Conservation (phyloP, 495 filamentous ascomycete species). For the Monascus purpureus region DNA sequence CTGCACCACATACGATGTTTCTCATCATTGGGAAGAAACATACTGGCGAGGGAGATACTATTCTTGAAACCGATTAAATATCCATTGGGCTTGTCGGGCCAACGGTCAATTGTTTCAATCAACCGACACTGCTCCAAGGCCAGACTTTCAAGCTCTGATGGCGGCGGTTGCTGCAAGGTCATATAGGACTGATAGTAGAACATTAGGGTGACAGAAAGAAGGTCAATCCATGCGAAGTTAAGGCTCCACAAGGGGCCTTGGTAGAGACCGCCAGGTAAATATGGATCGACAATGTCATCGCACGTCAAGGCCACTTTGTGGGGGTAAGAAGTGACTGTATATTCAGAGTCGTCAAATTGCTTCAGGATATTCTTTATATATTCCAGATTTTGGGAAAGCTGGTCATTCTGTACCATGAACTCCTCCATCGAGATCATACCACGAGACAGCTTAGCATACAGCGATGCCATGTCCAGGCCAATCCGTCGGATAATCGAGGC, state of each 20-base stretch:
- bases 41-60: conserved; percentile 55
- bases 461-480: conserved; percentile 63
- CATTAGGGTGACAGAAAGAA: conserved; percentile 66
- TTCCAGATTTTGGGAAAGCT: conserved; percentile 38
- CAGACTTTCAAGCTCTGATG: conserved; percentile 39
- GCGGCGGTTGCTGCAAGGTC: conserved; percentile 33
- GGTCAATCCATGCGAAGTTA: conserved; percentile 65
- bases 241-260: conserved; percentile 52
- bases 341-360: conserved; percentile 41
- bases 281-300: conserved; percentile 61
- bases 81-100: conserved; percentile 55
- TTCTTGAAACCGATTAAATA: conserved; percentile 61
- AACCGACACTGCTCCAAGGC: conserved; percentile 61
- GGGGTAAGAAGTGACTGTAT: conserved; percentile 44
- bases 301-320: conserved; percentile 33
- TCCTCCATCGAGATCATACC: conserved; percentile 50
- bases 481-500: conserved; percentile 57
- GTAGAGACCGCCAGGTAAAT: conserved; percentile 51
- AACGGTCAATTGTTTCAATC: conserved; percentile 63
- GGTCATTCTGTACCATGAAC: conserved; percentile 48
- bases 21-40: conserved; percentile 63
- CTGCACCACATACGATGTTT: conserved; percentile 73
- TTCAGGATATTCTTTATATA: conserved; percentile 45
- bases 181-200: conserved; percentile 57
- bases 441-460: conserved; percentile 54